phyloP scores from a whole-genome alignment of 768 basidiomycete species.

The Macrolepiota albuminosa region DNA sequence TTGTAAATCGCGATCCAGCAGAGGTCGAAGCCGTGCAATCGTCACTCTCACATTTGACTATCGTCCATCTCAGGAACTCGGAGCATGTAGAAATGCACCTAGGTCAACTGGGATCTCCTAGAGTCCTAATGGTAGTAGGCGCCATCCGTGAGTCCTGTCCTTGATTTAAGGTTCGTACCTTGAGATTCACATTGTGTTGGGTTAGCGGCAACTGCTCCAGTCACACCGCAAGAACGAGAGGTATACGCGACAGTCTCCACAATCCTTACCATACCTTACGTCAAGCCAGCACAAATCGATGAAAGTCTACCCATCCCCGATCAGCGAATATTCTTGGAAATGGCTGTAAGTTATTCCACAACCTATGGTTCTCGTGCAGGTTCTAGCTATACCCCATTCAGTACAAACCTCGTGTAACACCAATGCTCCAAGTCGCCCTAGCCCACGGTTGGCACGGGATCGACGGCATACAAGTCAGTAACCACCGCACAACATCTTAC shows the following conservation, averaged over 20 bases:
- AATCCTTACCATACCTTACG: conserved; percentile 26
- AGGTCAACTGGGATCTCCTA: conserved; percentile 17
- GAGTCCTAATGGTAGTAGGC: conserved; percentile 29
- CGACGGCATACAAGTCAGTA: conserved; percentile 23
- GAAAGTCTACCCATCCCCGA: conserved; percentile 23
- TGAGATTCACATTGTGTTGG: neutral
- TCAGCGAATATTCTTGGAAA: conserved; percentile 28
- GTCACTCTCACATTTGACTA: conserved; percentile 20
- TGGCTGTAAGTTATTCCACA: conserved; percentile 18
- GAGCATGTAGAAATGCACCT: conserved; percentile 26
- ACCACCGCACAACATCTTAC: neutral
- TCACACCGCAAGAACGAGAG: conserved; percentile 24
- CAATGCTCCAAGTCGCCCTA: conserved; percentile 27
- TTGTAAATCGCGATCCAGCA: conserved; percentile 25
- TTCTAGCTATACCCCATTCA: neutral
- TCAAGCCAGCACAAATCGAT: conserved; percentile 9
- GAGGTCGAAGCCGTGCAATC: conserved; percentile 26
- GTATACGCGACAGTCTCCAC: conserved; percentile 29
- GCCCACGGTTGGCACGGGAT: conserved; percentile 31
- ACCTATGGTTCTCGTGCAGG: neutral
- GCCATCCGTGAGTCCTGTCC: conserved; percentile 25
- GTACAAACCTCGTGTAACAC: conserved; percentile 29
- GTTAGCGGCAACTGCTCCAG: conserved; percentile 23
- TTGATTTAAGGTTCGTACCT: neutral
- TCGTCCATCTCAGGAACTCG: conserved; percentile 26